phyloP scores from a whole-genome alignment of 2,329 filamentous ascomycete species.

The Nemania sp. region DNA sequence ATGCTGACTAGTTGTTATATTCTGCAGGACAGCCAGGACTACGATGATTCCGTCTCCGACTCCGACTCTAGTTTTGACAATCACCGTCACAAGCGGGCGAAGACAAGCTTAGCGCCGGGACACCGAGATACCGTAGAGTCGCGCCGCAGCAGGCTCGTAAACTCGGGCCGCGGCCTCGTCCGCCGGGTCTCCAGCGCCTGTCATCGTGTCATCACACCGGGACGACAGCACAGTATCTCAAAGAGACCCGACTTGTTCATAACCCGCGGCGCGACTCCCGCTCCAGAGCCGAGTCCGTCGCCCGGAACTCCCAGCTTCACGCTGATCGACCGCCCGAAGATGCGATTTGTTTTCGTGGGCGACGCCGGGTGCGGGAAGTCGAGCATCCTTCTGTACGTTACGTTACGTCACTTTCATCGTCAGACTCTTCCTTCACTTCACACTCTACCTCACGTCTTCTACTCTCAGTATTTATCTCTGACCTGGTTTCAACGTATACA shows the following conservation, averaged over 20 bases:
- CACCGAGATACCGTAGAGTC: constrained; percentile 13
- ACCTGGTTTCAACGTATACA: too few species aligned
- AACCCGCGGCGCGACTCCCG: constrained; percentile 10
- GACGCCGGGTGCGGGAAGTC: constrained; percentile 40
- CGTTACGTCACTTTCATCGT: constrained; percentile 20
- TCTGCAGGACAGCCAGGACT: constrained; percentile 20
- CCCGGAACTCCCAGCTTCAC: constrained; percentile 27
- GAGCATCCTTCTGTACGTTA: constrained; percentile 37
- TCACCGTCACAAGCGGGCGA: constrained; percentile 35
- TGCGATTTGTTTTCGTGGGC: constrained; percentile 41
- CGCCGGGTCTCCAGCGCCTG: constrained; percentile 32
- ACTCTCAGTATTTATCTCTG: too few species aligned
- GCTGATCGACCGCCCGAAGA: constrained; percentile 29
- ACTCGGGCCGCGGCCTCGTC: constrained; percentile 25
- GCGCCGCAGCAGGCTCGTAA: constrained; percentile 20
- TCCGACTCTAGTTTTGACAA: constrained; percentile 17
- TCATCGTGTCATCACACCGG: constrained; percentile 24
- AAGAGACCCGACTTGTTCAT: background rate
- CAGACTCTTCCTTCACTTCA: too few species aligned
- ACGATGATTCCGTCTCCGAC: constrained; percentile 9
- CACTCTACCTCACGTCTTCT: too few species aligned
- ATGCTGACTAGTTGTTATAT: background rate
- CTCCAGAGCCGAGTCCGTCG: constrained; percentile 15
- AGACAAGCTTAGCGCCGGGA: constrained; percentile 9
- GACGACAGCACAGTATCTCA: background rate